These are phyloP conservation scores for Diplodia seriata DNA, from an alignment of 2,329 filamentous ascomycete genomes.

Conservation along the genomic window DNA sequence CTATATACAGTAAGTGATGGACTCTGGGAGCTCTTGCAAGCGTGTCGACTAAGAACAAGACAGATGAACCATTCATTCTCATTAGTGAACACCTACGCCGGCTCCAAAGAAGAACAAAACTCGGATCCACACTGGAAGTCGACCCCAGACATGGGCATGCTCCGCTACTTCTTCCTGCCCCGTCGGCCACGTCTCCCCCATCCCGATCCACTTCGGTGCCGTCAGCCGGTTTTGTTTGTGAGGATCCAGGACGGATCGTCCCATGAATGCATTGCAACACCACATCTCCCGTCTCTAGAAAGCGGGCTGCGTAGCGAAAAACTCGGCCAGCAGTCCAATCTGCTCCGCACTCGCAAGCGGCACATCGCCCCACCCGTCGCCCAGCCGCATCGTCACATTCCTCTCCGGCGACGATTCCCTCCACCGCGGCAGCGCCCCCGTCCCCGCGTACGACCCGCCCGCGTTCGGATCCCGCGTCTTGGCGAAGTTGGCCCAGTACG, in stretches of 20 bases:
- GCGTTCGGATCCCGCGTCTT: neutral
- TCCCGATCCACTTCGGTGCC: no score
- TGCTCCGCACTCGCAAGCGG: neutral
- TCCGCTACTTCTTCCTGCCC: no score
- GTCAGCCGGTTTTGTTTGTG: no score
- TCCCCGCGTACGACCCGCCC: neutral
- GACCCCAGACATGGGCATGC: no score
- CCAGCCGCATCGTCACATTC: neutral
- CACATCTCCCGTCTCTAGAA: neutral
- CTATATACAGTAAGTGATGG: no score
- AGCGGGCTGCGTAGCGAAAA: neutral
- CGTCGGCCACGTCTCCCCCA: no score
- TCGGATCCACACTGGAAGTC: no score
- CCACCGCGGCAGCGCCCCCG: neutral
- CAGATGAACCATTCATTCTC: no score
- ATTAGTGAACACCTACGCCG: no score
- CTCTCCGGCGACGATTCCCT: neutral
- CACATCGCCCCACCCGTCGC: neutral
- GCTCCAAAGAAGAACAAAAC: no score
- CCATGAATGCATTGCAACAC: neutral
- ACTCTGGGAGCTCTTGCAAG: no score
- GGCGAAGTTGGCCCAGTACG: conserved; percentile 38
- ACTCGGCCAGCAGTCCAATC: neutral
- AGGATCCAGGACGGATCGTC: neutral
- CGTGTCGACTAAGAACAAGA: no score